Evolutionary conservation across 257 asterid genomes (phyloP), one percentile per base, ranked within the genome.

Genomic region (Nicotiana tabacum): DNA sequence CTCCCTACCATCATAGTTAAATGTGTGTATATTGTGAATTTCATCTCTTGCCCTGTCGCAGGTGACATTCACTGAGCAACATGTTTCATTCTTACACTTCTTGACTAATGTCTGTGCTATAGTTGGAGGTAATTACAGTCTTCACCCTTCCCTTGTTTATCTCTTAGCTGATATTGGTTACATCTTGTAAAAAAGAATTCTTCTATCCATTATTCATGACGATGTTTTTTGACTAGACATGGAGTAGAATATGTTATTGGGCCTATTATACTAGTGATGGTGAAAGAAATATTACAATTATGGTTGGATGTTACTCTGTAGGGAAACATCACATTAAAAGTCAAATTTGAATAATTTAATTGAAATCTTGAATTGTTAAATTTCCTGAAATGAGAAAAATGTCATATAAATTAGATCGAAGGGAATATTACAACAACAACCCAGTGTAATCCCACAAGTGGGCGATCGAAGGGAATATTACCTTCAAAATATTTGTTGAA

Each of bases 41-140:
- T 8, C 66, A 33, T 33, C 10, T 29, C 66, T 80, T 29, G 7
- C 76, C 72, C 77, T 84, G 56, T 78, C 82, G 77, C 88, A 94
- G 99, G 99, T 96, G 84, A 96, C 97, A 68, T 93, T 94, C 84
- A 89, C 83, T 16, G 99, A 92, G 90, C 85, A 90, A 46, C 98
- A 90, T 64, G 87, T 90, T 83, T 89, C 98, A 68, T 96, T 96
- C 92, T 83, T 96, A 85, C 99, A 96, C 85, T 96, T 94, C 88
- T 90, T 96, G 87, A 96, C 99, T 53, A 94, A 90, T 84, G 94
- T 96, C 62, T 96, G 99, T 83, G 99, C 99, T 79, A 93, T 96
- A 72, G 85, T 96, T 85, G 99, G 99, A 91, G 99, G 98, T 94
- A 87, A 69, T 55, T 56, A 33, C 46, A 83, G 30, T 79, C 84